These are phyloP conservation scores for Panicum virgatum DNA, from an alignment of 202 grass and related monocot genomes.

Conservation along the genomic window DNA sequence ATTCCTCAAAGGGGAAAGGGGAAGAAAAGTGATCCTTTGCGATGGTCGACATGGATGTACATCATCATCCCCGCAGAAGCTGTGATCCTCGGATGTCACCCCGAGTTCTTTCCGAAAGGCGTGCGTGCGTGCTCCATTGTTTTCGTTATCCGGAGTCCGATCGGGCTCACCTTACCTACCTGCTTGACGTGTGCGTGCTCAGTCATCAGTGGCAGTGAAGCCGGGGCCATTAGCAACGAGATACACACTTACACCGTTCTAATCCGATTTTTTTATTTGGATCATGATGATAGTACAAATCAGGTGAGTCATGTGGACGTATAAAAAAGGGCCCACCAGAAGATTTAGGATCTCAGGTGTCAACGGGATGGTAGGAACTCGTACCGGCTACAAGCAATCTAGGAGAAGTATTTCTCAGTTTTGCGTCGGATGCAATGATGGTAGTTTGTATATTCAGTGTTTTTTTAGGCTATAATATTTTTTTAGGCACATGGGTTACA, in stretches of 20 bases:
- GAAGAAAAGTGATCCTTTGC: no score
- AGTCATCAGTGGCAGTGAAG: not conserved
- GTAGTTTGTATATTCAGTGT: not conserved
- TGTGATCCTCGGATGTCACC: not conserved
- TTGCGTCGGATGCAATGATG: not conserved
- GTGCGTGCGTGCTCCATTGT: not conserved
- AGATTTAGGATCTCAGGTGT: no score
- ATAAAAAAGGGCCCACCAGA: not conserved
- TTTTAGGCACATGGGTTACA: no score
- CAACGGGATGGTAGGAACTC: no score
- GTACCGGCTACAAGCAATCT: no score
- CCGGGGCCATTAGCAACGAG: slow-evolving; percentile 12
- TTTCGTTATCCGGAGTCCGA: not conserved
- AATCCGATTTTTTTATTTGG: no score
- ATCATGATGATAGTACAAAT: not conserved
- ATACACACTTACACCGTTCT: no score
- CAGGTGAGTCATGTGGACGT: not conserved
- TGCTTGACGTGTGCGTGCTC: not conserved
- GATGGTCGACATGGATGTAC: not conserved
- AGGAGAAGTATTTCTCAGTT: no score
- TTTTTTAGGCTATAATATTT: not conserved
- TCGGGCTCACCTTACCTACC: not conserved
- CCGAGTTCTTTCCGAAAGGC: not conserved
- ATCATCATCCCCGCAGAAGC: not conserved
- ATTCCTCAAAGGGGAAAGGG: not conserved